A percentile compares a stretch with the other conserved stretches of the same genome.
Conservation (phyloP, 805 yeast species). For the Teunomyces funiuensis region DNA sequence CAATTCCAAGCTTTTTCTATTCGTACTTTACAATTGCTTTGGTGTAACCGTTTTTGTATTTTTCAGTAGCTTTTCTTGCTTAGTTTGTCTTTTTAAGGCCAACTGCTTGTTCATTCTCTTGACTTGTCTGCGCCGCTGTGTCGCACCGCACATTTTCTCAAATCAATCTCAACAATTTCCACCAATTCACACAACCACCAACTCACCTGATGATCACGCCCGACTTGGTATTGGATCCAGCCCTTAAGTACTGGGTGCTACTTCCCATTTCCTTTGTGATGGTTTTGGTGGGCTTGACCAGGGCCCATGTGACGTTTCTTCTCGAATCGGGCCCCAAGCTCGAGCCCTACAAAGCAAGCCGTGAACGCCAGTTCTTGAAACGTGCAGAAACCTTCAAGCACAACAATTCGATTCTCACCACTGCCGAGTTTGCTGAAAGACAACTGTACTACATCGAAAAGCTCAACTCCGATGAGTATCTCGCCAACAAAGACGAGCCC, state of each 20-base stretch:
- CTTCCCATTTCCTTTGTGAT: conserved; percentile 86
- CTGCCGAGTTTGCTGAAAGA: conserved; percentile 52
- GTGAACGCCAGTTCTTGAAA: conserved; percentile 61
- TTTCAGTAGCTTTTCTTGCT: no score
- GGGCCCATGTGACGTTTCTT: conserved; percentile 65
- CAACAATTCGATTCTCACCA: conserved; percentile 52
- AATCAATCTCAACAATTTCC: background rate
- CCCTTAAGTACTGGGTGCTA: conserved; percentile 84
- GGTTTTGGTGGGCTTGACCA: conserved; percentile 80
- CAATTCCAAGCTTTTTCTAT: no score
- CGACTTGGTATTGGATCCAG: conserved; percentile 66
- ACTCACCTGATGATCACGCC: conserved; percentile 5
- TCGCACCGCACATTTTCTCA: no score
- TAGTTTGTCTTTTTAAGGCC: no score
- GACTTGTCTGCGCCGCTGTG: no score
- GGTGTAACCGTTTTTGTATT: no score
- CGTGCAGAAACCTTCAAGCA: conserved; percentile 58
- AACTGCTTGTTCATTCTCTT: no score
- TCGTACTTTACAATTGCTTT: no score
- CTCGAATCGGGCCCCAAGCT: conserved; percentile 59
- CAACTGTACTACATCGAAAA: conserved; percentile 47
- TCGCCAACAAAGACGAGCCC: conserved; percentile 46
- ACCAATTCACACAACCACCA: background rate
- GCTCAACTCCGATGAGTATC: conserved; percentile 54
- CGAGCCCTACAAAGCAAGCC: conserved; percentile 47